Evolutionary conservation across 331 rosid genomes (phyloP), one percentile per base, ranked within the genome.

Genomic region (Malus hybrid): DNA sequence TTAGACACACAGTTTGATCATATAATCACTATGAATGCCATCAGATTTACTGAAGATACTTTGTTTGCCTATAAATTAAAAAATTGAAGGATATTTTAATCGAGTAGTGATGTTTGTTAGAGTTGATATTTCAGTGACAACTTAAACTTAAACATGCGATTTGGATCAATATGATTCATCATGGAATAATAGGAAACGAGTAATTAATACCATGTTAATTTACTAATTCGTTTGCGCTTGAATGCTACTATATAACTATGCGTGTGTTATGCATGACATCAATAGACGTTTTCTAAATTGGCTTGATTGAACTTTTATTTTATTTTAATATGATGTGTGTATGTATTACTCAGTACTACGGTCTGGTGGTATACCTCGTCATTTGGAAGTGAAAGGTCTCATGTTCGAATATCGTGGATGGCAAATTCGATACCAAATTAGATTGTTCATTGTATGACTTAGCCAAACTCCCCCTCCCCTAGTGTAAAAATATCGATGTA

Each of bases 271-370:
- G 60, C 52, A 62, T 69, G 62, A 62, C 72, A 69, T 34, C 63
- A 24, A 18, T 48, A 20, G 36, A 24, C 63, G 44, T 24, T 39
- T 62, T 20, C 44, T 34, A 63, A 62, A 34, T 74, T 80, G 79
- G 69, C 72, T n/a, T 69, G 28, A 61, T 54, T 50, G 71, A 29
- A 28, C 66, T 15, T 39, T 50, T 6, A 34, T 13, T 27, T n/a
- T 18, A 50, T 15, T 6, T 39, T 39, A 39, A 77, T 48, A 33
- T 11, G 18, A 54, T 60, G 42, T 4, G 5, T 59, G 24, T 24
- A 24, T 24, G 24, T 24, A 24, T 24, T 1, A 34, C 1, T 36
- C 10, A 8, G 10, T 36, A 36, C 2, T 36, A 8, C 10, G 3
- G 10, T 36, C 10, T 8, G 10, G 0, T 36, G 3, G 0, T 36